Base-by-base conservation (phyloP, 495 filamentous ascomycete species). In the Talaromyces ruber region DNA sequence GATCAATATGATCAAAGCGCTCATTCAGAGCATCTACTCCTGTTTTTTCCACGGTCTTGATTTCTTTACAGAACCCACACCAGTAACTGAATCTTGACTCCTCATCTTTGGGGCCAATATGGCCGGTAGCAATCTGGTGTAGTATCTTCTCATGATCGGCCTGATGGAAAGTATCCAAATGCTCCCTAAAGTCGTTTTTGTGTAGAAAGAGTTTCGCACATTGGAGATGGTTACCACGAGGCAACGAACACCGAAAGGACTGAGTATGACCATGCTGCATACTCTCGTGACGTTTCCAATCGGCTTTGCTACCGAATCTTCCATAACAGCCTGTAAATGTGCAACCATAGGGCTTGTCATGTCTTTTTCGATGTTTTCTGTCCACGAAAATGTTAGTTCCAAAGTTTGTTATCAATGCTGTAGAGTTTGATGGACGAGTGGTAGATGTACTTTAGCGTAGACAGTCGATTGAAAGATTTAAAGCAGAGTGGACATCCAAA, bases 261-360 rank as follows among this genome's bases (percentile, higher is more conserved):
- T 92, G 86, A 2, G 84, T 67, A 65, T 88, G 84, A 64, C 85
- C 87, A 68, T 97, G 93, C 70, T 96, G 92, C 26, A 85, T 88
- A 64, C 87, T 91, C 66, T 98, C 93, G 70, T 98, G 93, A 7
- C 94, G 87, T 72, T 97, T 97, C 94, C 93, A 97, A 74, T 97
- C 93, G 51, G 91, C 91, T 69, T 97, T 97, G 76, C 89, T 92
- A 37, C 94, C 93, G 65, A 97, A 96, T 3, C 73, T 81, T 64
- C 91, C 94, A 54, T 77, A 75, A 68, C 94, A 97, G 21, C 76
- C 76, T 9, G 79, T 70, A 54, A 85, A 91, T 7, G 93, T 97
- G 74, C 93, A 97, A 50, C 88, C 90, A 67, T 94, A 98, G 0
- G 93, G 94, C 59, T 87, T 85, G 25, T 86, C 81, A 70, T 97